phyloP scores from a whole-genome alignment of 176 grass and related monocot genomes.

The Luzula sylvatica region DNA sequence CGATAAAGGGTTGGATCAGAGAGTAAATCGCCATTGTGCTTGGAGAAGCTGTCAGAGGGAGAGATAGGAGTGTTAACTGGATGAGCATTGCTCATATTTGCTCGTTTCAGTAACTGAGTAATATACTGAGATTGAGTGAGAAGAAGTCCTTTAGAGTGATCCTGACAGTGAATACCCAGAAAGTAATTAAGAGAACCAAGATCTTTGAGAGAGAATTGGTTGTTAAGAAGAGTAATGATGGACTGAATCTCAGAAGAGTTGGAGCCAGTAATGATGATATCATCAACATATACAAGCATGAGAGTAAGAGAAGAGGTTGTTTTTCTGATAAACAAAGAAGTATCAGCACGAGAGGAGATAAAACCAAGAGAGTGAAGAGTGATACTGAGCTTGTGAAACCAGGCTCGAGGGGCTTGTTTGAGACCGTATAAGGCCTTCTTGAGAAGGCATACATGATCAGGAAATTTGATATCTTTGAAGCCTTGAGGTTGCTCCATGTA shows the following conservation, averaged over 20 bases:
- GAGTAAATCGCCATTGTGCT: too few species aligned
- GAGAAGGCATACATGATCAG: neutral
- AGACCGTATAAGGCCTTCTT: too few species aligned
- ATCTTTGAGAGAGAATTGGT: neutral
- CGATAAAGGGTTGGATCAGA: too few species aligned
- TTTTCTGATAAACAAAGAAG: neutral
- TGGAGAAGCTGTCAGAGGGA: too few species aligned
- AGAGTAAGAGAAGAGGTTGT: neutral
- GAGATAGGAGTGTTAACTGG: neutral
- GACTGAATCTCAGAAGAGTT: too few species aligned
- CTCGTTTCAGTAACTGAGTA: neutral
- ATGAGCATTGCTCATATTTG: neutral
- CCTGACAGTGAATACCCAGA: neutral
- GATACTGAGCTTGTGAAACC: too few species aligned
- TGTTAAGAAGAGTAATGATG: neutral
- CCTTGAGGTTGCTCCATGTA: neutral
- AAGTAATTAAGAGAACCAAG: neutral
- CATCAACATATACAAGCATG: neutral
- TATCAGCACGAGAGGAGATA: neutral
- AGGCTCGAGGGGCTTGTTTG: too few species aligned
- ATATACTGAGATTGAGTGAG: neutral
- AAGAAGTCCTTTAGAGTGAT: neutral
- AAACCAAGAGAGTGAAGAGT: neutral
- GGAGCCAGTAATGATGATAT: neutral
- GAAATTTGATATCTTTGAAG: neutral